Conservation (phyloP, 768 basidiomycete genomes). For the Candolleomyces efflorescens region DNA sequence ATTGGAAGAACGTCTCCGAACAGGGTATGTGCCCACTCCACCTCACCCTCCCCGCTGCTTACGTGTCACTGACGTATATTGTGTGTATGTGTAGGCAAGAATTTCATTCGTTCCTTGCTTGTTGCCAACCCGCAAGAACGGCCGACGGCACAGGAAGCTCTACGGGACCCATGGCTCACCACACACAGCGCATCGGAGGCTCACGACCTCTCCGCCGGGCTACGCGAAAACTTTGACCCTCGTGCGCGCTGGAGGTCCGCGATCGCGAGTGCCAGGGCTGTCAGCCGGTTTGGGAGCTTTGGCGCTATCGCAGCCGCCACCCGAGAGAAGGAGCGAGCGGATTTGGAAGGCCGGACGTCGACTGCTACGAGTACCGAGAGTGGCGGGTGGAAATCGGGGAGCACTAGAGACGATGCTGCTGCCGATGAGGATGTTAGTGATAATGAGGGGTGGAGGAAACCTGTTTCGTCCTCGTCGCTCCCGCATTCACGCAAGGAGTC, state of each 20-base stretch:
- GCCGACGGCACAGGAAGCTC: conserved; percentile 70
- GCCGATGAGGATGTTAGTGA: conserved; percentile 28
- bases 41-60: too few relatives aligned
- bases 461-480: not conserved
- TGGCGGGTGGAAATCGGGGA: conserved; percentile 28
- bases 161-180: conserved; percentile 74
- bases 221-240: conserved; percentile 82
- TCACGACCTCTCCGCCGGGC: conserved; percentile 65
- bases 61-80: not conserved
- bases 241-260: conserved; percentile 70
- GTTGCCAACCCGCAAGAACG: conserved; percentile 67
- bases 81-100: conserved; percentile 60
- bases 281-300: conserved; percentile 35
- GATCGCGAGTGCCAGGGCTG: conserved; percentile 47
- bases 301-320: conserved; percentile 9
- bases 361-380: conserved; percentile 17
- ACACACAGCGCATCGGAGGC: conserved; percentile 60
- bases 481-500: not conserved
- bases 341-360: conserved; percentile 16
- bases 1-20: conserved; percentile 86
- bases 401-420: conserved; percentile 9
- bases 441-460: conserved; percentile 11
- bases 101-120: conserved; percentile 72
- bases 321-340: conserved; percentile 9
- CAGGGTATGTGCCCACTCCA: conserved; percentile 47